Base-by-base conservation (phyloP, 2,329 filamentous ascomycete genomes). In the Talaromyces rugulosus region DNA sequence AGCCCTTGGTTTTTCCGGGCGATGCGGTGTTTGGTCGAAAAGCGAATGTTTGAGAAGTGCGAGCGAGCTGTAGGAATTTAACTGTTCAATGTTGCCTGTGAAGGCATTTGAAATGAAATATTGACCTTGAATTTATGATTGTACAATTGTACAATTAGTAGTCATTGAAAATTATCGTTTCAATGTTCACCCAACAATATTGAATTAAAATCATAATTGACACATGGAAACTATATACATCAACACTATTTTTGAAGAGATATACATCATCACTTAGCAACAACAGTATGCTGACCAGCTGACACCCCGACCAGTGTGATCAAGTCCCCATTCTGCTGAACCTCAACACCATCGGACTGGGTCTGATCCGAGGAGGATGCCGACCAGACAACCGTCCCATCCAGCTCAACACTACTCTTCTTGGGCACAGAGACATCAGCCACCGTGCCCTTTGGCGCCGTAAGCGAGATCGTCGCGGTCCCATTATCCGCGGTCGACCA, bases 401-500 rank as follows among this genome's bases (percentile, higher is more conserved):
- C 53, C 30, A 56, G 33, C 5, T 33, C 5, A 7, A 56, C 53
- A 12, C 7, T 27, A 12, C 11, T 58, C 28, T 23, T 16, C 14
- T 28, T n/a, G 4, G 63, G 63, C 5, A 65, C 59, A 53, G 59
- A 62, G 40, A 64, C 40, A 56, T 63, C 50, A 2, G 61, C 63
- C 44, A 50, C 57, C 8, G 62, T 64, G 5, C 53, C 54, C 6
- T 33, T 30, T 5, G 64, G 63, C 1, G 44, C 54, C 27, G 61
- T 56, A 8, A 63, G 33, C 4, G 56, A 31, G 23, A 65, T 34
- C 4, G 52, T 53, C 53, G 61, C 56, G 6, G 50, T 36, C 14
- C 59, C 52, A 40, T 54, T 30, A 1, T 58, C 51, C 16, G 31
- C 66, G 56, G 69, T 36, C 28, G 53, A 67, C 81, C 80, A 82